Percentiles rank a stretch among this genome's conserved stretches.
Evolutionary conservation across 2,329 filamentous ascomycete species (phyloP).

Genomic region (Elsinoe necatrix): DNA sequence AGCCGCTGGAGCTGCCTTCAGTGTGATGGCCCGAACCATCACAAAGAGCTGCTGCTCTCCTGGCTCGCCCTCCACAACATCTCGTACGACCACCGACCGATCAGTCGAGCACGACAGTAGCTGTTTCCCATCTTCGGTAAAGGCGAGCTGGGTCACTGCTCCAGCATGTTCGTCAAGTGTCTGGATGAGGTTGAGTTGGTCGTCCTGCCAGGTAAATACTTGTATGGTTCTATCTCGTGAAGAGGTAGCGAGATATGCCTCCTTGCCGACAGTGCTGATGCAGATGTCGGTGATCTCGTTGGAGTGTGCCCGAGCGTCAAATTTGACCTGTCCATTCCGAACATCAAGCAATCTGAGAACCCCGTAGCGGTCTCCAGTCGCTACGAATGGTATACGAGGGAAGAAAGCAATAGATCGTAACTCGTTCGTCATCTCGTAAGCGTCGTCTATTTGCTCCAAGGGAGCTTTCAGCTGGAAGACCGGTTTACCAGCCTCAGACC

Average conservation of each 20-base stretch:
- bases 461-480: conserved; percentile 57
- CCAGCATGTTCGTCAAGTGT: conserved; percentile 88
- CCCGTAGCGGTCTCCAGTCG: conserved; percentile 83
- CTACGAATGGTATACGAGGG: conserved; percentile 54
- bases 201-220: conserved; percentile 58
- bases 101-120: conserved; percentile 84
- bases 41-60: conserved; percentile 59
- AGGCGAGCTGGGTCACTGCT: conserved; percentile 69
- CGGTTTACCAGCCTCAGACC: conserved; percentile 65
- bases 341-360: conserved; percentile 63
- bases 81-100: conserved; percentile 74
- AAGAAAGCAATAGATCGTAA: conserved; percentile 52
- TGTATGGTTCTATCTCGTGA: conserved; percentile 89
- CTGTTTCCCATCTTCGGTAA: conserved; percentile 56
- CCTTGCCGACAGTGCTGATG: conserved; percentile 54
- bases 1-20: conserved; percentile 81
- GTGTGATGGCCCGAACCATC: conserved; percentile 64
- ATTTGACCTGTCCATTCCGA: conserved; percentile 50
- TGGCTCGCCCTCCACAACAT: conserved; percentile 63
- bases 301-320: conserved; percentile 76
- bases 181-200: conserved; percentile 61
- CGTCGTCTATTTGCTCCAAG: conserved; percentile 54
- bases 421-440: conserved; percentile 46
- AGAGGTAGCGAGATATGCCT: conserved; percentile 67
- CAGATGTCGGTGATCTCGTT: conserved; percentile 77